phyloP scores from a whole-genome alignment of 345 rosid genomes.

The Lepidium africanum region DNA sequence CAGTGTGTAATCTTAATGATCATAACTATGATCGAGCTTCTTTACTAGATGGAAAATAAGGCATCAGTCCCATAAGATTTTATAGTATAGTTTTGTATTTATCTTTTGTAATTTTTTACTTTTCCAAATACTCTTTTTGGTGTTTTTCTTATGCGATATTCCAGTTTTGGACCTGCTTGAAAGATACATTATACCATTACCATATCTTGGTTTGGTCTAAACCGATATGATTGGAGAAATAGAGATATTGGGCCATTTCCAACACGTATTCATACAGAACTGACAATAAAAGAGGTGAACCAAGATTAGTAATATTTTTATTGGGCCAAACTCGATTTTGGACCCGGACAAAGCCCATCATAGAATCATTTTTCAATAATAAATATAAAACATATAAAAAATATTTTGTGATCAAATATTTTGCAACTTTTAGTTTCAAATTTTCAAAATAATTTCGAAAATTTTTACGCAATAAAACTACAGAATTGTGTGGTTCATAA shows the following conservation, averaged over 20 bases:
- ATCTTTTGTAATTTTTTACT: background rate
- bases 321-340: no score
- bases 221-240: background rate
- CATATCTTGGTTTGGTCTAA: background rate
- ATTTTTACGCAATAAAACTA: no score
- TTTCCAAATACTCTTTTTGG: background rate
- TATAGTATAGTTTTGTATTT: slow-evolving; percentile 6
- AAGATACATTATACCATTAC: background rate
- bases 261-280: no score
- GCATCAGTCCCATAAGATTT: slow-evolving; percentile 1
- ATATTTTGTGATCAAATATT: no score
- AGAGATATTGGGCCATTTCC: background rate
- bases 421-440: no score
- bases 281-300: no score
- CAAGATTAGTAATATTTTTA: no score
- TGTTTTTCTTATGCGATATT: background rate
- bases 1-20: slow-evolving; percentile 5
- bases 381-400: no score
- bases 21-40: background rate
- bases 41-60: slow-evolving; percentile 10
- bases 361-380: no score
- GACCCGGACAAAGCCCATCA: no score
- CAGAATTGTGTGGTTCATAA: no score
- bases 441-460: no score
- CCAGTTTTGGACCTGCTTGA: slow-evolving; percentile 4